A percentile compares a stretch with the other conserved stretches of the same genome.
Conservation (phyloP, 306 rosid genomes). For the Fragaria vesca region DNA sequence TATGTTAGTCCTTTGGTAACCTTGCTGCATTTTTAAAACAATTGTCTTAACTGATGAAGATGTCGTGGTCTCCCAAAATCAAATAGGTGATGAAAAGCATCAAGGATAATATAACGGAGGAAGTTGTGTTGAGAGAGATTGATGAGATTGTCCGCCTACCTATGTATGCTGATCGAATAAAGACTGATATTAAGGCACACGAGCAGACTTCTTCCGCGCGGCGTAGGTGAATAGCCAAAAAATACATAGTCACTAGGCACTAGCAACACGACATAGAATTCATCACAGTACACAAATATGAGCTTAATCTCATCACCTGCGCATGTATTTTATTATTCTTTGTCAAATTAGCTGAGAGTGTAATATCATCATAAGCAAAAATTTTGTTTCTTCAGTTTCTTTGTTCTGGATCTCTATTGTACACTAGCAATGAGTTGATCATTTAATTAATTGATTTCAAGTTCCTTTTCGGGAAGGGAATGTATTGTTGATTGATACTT, state of each 20-base stretch:
- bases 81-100: slow-evolving; percentile 88
- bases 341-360: not conserved
- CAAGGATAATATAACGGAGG: slow-evolving; percentile 80
- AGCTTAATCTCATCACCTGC: slow-evolving; percentile 1
- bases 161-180: slow-evolving; percentile 90
- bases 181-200: slow-evolving; percentile 61
- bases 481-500: not conserved
- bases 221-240: slow-evolving; percentile 10
- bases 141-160: slow-evolving; percentile 76
- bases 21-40: not conserved
- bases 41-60: not conserved
- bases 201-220: slow-evolving; percentile 15
- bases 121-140: slow-evolving; percentile 73
- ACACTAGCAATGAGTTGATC: slow-evolving; percentile 6
- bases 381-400: not conserved
- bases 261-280: not conserved
- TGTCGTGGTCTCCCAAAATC: not conserved
- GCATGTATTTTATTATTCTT: not conserved
- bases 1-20: not conserved
- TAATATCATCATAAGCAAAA: slow-evolving; percentile 7
- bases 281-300: not conserved
- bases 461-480: not conserved
- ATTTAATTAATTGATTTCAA: slow-evolving; percentile 7
- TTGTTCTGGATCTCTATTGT: not conserved
- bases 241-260: not conserved